Evolutionary conservation across 2,329 filamentous ascomycete genomes (phyloP).

Genomic region (Chrysoporthe deuterocubensis): DNA sequence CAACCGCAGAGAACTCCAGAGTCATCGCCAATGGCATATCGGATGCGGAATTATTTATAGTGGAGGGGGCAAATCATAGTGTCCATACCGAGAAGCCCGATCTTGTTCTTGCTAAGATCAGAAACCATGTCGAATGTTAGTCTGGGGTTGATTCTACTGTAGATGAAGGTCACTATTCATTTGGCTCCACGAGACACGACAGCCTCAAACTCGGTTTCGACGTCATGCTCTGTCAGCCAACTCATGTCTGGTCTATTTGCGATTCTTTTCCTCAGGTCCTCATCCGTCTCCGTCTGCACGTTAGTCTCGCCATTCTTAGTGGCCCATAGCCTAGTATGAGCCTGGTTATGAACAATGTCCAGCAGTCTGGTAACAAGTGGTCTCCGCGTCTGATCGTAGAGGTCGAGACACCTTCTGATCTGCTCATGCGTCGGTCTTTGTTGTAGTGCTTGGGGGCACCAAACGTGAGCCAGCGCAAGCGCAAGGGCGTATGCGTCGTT

Average conservation of each 20-base stretch:
- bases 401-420: constrained; percentile 29
- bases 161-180: no score
- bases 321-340: constrained; percentile 22
- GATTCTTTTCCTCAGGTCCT: constrained; percentile 41
- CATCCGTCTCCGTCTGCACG: constrained; percentile 40
- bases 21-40: constrained; percentile 37
- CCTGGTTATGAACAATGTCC: constrained; percentile 37
- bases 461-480: constrained; percentile 31
- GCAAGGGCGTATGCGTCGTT: constrained; percentile 43
- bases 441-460: background rate
- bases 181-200: background rate
- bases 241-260: background rate
- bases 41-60: constrained; percentile 35
- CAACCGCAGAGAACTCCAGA: constrained; percentile 37
- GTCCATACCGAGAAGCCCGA: constrained; percentile 42
- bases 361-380: constrained; percentile 40
- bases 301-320: background rate
- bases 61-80: constrained; percentile 41
- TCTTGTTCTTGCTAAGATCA: constrained; percentile 36
- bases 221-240: background rate
- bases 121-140: background rate
- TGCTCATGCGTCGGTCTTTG: background rate
- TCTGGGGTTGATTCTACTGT: no score
- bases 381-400: constrained; percentile 41
- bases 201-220: background rate